These are phyloP conservation scores for Kwoniella heveanensis DNA, from an alignment of 768 basidiomycete genomes.

Conservation along the genomic window DNA sequence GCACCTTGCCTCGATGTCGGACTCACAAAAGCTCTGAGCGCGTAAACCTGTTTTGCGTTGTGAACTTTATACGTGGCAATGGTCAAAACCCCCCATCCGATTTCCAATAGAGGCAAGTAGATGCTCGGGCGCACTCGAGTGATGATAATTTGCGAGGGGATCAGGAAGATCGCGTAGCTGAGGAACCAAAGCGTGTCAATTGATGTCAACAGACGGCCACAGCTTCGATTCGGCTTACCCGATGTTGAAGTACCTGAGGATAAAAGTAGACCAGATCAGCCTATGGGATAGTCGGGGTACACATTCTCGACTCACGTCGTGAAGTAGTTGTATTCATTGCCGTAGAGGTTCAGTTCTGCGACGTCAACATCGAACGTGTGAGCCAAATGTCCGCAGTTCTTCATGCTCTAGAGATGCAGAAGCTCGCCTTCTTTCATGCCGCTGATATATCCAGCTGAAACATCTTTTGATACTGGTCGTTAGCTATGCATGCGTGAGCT, in stretches of 20 bases:
- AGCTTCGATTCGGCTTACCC: too few relatives aligned
- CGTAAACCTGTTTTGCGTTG: conserved; percentile 38
- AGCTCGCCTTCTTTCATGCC: conserved; percentile 44
- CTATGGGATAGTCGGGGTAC: too few relatives aligned
- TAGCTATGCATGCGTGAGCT: too few relatives aligned
- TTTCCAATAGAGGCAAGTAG: conserved; percentile 34
- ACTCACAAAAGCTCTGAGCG: conserved; percentile 37
- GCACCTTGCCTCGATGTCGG: too few relatives aligned
- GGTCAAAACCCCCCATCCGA: conserved; percentile 35
- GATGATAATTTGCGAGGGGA: conserved; percentile 32
- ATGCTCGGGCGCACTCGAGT: conserved; percentile 26
- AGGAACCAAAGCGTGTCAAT: too few relatives aligned
- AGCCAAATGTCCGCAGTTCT: too few relatives aligned
- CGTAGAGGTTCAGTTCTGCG: conserved; percentile 14
- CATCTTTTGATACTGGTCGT: too few relatives aligned
- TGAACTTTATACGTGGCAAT: conserved; percentile 26
- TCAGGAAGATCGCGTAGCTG: conserved; percentile 12
- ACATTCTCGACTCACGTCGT: conserved; percentile 26
- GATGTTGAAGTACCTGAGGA: neutral
- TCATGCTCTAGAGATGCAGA: too few relatives aligned
- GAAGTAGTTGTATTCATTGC: conserved; percentile 52
- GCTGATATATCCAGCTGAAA: conserved; percentile 37
- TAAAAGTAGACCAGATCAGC: too few relatives aligned
- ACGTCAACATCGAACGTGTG: too few relatives aligned
- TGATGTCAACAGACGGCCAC: too few relatives aligned